phyloP scores from a whole-genome alignment of 2,329 filamentous ascomycete species.

The Colletotrichum eremochloae region DNA sequence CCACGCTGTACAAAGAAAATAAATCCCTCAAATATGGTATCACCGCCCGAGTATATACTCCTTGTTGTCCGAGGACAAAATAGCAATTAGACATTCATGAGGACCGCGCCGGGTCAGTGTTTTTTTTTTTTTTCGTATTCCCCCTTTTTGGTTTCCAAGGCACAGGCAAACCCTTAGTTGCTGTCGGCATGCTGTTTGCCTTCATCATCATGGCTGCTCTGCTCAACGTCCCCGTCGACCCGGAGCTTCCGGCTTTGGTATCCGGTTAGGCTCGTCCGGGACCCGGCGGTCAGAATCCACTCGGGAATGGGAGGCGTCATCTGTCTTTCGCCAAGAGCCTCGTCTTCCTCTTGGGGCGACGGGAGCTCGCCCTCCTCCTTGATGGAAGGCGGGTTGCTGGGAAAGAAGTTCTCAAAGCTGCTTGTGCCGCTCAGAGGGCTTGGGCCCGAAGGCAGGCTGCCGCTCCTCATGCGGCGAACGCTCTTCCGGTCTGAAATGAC shows the following conservation, averaged over 20 bases:
- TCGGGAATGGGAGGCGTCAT: conserved; percentile 73
- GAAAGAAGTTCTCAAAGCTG: conserved; percentile 63
- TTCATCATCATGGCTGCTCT: conserved; percentile 45
- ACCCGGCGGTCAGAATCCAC: conserved; percentile 69
- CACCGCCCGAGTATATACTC: conserved; percentile 40
- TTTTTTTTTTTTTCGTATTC: conserved; percentile 5
- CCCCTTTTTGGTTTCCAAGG: background rate
- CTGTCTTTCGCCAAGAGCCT: conserved; percentile 53
- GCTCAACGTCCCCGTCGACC: conserved; percentile 40
- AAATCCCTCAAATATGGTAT: conserved; percentile 41
- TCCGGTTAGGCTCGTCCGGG: conserved; percentile 62
- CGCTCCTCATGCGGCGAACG: conserved; percentile 68
- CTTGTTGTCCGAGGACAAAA: conserved; percentile 19
- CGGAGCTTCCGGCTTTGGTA: conserved; percentile 58
- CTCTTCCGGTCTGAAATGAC: conserved; percentile 69
- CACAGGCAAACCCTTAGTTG: background rate
- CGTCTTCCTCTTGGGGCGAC: conserved; percentile 41
- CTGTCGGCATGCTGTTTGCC: background rate
- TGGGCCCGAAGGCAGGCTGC: conserved; percentile 62
- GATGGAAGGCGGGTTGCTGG: conserved; percentile 37
- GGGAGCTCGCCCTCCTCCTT: conserved; percentile 45
- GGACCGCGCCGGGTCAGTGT: conserved; percentile 38
- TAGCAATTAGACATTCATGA: conserved; percentile 43
- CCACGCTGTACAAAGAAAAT: conserved; percentile 39
- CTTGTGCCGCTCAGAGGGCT: conserved; percentile 65